A percentile compares a stretch with the other conserved stretches of the same genome.
Evolutionary conservation across 768 basidiomycete species (phyloP).

Genomic region (Termitomyces heimii): DNA sequence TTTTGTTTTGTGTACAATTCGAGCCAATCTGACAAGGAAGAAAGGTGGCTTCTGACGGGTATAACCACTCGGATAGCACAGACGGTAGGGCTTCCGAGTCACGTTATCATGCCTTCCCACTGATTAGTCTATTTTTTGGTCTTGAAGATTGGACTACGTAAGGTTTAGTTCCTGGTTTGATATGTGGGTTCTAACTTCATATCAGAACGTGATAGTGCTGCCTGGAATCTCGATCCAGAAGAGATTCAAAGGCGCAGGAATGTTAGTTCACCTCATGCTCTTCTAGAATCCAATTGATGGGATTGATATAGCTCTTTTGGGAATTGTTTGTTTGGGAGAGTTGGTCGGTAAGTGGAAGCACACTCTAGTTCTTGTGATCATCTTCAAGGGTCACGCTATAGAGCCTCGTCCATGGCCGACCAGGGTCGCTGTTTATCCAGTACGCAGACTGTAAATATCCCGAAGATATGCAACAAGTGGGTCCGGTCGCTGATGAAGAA

Average conservation of each 20-base stretch:
- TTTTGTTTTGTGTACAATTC: constrained; percentile 35
- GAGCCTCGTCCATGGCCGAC: constrained; percentile 46
- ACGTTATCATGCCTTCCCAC: neutral
- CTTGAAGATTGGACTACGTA: constrained; percentile 45
- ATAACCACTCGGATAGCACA: constrained; percentile 35
- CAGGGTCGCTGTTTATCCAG: constrained; percentile 38
- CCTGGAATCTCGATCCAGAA: constrained; percentile 37
- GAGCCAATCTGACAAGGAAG: constrained; percentile 36
- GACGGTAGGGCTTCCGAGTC: constrained; percentile 27
- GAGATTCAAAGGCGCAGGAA: constrained; percentile 42
- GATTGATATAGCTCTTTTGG: constrained; percentile 38
- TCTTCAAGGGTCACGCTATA: constrained; percentile 9
- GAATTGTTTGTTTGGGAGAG: constrained; percentile 45
- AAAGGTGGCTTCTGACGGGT: constrained; percentile 44
- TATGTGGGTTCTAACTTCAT: neutral
- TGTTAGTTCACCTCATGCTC: constrained; percentile 8
- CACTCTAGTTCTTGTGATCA: neutral
- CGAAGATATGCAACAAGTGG: constrained; percentile 30
- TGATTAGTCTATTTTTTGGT: neutral
- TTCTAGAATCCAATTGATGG: neutral
- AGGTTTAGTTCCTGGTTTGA: constrained; percentile 15
- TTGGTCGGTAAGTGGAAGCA: constrained; percentile 33
- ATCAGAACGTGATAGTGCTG: constrained; percentile 45
- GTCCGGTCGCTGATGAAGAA: constrained; percentile 25
- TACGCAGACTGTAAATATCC: constrained; percentile 49